phyloP scores from a whole-genome alignment of 2,329 filamentous ascomycete species.

The Exophiala xenobiotica region DNA sequence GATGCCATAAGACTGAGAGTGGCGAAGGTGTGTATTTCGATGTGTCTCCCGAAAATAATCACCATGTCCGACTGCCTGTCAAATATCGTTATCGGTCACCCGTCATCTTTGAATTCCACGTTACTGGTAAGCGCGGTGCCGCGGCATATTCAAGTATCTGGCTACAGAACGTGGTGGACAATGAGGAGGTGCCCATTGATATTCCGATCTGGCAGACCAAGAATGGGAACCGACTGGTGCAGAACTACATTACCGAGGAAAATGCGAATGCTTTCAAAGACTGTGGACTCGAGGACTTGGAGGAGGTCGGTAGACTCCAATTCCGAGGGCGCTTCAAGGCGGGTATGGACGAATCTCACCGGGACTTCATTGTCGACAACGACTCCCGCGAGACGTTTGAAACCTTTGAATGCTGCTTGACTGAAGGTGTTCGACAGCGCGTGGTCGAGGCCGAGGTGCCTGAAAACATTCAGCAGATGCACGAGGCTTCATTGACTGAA shows the following conservation, averaged over 20 bases:
- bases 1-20: slow-evolving; percentile 60
- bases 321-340: slow-evolving; percentile 84
- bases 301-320: slow-evolving; percentile 75
- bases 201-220: slow-evolving; percentile 89
- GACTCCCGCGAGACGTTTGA: slow-evolving; percentile 90
- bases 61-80: slow-evolving; percentile 74
- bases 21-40: slow-evolving; percentile 63
- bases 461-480: slow-evolving; percentile 68
- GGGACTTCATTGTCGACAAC: slow-evolving; percentile 80
- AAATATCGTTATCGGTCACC: slow-evolving; percentile 88
- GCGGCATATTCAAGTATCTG: slow-evolving; percentile 79
- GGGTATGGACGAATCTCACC: slow-evolving; percentile 83
- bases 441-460: slow-evolving; percentile 73
- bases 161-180: slow-evolving; percentile 81
- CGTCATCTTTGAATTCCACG: slow-evolving; percentile 82
- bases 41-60: slow-evolving; percentile 51
- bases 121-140: slow-evolving; percentile 64
- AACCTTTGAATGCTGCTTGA: slow-evolving; percentile 86
- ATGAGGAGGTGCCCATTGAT: slow-evolving; percentile 72
- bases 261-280: slow-evolving; percentile 63
- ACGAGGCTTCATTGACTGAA: slow-evolving; percentile 76
- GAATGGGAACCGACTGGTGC: slow-evolving; percentile 71
- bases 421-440: slow-evolving; percentile 76
- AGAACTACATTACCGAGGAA: slow-evolving; percentile 86
- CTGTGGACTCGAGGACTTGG: slow-evolving; percentile 71